phyloP scores from a whole-genome alignment of 176 grass and related monocot species.

The Neostapfia colusana region DNA sequence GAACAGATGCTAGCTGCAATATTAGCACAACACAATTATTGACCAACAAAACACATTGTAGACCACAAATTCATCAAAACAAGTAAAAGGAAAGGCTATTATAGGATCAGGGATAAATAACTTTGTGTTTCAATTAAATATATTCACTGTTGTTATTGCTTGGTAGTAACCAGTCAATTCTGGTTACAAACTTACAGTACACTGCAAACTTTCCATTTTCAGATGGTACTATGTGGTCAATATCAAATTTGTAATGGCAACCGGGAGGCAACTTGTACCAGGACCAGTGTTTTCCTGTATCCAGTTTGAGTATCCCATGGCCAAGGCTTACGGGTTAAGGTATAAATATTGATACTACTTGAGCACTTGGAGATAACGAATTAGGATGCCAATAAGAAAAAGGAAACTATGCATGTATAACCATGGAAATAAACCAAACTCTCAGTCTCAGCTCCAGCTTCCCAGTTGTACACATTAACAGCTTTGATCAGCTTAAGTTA shows the following conservation, averaged over 20 bases:
- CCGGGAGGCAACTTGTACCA: background rate
- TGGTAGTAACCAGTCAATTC: background rate
- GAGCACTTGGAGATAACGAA: background rate
- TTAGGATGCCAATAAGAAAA: constrained; percentile 12
- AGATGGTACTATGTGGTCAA: background rate
- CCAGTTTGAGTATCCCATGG: background rate
- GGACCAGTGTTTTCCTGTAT: background rate
- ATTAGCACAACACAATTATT: constrained; percentile 1
- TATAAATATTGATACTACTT: background rate
- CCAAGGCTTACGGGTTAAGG: background rate
- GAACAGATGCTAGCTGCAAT: background rate
- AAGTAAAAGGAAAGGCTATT: background rate
- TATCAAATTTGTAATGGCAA: background rate
- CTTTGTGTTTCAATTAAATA: background rate
- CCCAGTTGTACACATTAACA: background rate
- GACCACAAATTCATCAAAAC: background rate
- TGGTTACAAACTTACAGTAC: background rate
- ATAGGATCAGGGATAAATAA: background rate
- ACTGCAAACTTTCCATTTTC: background rate
- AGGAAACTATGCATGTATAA: background rate
- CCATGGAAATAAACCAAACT: background rate
- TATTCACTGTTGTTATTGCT: background rate
- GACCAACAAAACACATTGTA: constrained; percentile 17
- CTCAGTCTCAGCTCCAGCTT: background rate
- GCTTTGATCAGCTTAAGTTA: background rate